Evolutionary conservation across 2,329 filamentous ascomycete species (phyloP).

Genomic region (Dothistroma pini): DNA sequence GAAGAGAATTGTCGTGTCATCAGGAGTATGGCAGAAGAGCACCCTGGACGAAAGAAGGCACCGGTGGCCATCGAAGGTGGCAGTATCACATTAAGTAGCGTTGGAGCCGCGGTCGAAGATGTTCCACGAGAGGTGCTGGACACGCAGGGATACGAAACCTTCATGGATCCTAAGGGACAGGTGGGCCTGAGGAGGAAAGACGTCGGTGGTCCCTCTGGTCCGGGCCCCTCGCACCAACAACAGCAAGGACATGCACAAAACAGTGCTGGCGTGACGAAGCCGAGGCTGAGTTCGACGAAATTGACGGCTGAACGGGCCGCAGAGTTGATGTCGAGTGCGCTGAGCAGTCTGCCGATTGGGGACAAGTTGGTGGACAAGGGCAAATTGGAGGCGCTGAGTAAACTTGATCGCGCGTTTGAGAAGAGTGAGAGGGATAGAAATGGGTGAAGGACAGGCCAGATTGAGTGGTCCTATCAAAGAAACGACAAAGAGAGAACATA

Average conservation of each 20-base stretch:
- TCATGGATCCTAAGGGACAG: slow-evolving; percentile 48
- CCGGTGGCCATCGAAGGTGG: slow-evolving; percentile 14
- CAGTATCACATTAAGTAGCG: slow-evolving; percentile 11
- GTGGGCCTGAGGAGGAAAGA: slow-evolving; percentile 46
- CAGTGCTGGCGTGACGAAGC: slow-evolving; percentile 19
- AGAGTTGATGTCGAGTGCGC: slow-evolving; percentile 47
- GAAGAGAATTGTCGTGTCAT: slow-evolving; percentile 70
- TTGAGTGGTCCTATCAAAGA: background rate
- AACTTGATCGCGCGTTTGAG: slow-evolving; percentile 41
- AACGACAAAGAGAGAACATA: no score
- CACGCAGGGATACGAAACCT: slow-evolving; percentile 49
- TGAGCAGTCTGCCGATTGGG: slow-evolving; percentile 43
- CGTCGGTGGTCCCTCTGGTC: slow-evolving; percentile 1
- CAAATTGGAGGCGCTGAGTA: slow-evolving; percentile 44
- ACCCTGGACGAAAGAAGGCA: slow-evolving; percentile 5
- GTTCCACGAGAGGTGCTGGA: slow-evolving; percentile 49
- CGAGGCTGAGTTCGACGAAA: slow-evolving; percentile 25
- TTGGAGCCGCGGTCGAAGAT: slow-evolving; percentile 13
- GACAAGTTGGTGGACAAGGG: slow-evolving; percentile 40
- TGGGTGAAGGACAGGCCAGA: background rate
- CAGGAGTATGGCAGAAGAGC: slow-evolving; percentile 50
- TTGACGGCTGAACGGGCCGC: slow-evolving; percentile 42
- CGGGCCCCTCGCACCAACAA: slow-evolving; percentile 20
- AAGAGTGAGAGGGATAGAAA: slow-evolving; percentile 13
- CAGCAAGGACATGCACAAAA: slow-evolving; percentile 6